Evolutionary conservation across 768 basidiomycete species (phyloP).

Genomic region (Tremella yokohamensis): DNA sequence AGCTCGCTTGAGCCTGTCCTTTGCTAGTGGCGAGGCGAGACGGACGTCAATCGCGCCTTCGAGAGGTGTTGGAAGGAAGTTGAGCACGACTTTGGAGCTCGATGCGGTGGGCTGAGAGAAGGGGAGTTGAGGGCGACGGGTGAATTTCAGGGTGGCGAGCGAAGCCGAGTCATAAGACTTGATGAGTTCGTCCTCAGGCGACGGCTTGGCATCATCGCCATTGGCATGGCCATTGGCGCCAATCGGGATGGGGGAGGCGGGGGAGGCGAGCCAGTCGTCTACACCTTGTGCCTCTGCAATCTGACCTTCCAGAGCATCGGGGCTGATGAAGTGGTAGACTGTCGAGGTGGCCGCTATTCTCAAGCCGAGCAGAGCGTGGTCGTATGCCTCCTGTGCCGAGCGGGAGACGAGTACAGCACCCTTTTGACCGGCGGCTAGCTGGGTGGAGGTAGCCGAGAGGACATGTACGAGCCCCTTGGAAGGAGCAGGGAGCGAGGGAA

Average conservation of each 20-base stretch:
- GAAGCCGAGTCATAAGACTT: slow-evolving; percentile 68
- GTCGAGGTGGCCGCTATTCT: slow-evolving; percentile 72
- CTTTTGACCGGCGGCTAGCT: slow-evolving; percentile 23
- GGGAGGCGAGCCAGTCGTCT: slow-evolving; percentile 59
- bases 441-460: slow-evolving; percentile 29
- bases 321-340: slow-evolving; percentile 78
- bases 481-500: slow-evolving; percentile 32
- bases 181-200: slow-evolving; percentile 21
- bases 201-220: slow-evolving; percentile 22
- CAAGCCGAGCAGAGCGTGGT: slow-evolving; percentile 82
- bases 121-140: slow-evolving; percentile 63
- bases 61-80: slow-evolving; percentile 63
- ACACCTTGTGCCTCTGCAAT: slow-evolving; percentile 60
- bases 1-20: slow-evolving; percentile 44
- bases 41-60: slow-evolving; percentile 58
- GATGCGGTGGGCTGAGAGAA: slow-evolving; percentile 57
- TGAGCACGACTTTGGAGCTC: slow-evolving; percentile 58
- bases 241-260: slow-evolving; percentile 19
- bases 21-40: slow-evolving; percentile 38
- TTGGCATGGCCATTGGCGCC: slow-evolving; percentile 22
- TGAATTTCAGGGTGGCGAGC: slow-evolving; percentile 62
- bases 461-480: slow-evolving; percentile 32
- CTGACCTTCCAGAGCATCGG: slow-evolving; percentile 52
- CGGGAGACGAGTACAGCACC: slow-evolving; percentile 72
- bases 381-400: slow-evolving; percentile 74